Base-by-base conservation (phyloP, 2,329 filamentous ascomycete species). In the Paraphaeosphaeria sporulosa region DNA sequence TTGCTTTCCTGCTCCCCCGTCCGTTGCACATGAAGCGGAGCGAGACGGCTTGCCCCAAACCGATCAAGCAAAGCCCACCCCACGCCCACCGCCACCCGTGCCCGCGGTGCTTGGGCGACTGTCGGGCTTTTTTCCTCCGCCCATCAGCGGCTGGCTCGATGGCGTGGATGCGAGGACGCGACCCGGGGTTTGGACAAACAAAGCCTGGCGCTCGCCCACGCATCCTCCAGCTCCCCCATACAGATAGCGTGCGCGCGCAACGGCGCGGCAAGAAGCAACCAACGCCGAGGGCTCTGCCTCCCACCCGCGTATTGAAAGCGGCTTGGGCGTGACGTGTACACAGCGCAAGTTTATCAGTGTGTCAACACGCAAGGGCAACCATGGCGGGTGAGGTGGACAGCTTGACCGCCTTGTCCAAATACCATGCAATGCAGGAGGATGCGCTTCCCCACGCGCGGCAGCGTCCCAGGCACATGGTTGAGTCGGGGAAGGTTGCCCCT, bases 1-100 rank as follows among this genome's bases (percentile, higher is more conserved):
- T 72, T 74, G 68, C 68, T 65, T 70, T 62, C 58, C 63, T 63
- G 59, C 62, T 62, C 58, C 59, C 62, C 62, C 62, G 61, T 69
- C 65, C 65, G 68, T 66, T 66, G 72, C 66, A 66, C 63, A 66
- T 67, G 59, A 64, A 66, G 65, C 64, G 63, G 62, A 69, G 61
- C 60, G 59, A 65, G 50, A 53, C 57, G 58, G 53, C 58, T 56
- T 55, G 47, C 52, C 64, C 58, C 50, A 60, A 59, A 40, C 53
- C 43, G 30, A 47, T 50, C 42, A 56, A 62, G 71, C 71, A 72
- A 60, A 68, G 69, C 54, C 59, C 73, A 73, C 68, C 68, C 69
- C 71, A 75, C 69, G 73, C 69, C 70, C 64, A 61, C 59, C 7
- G 2, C 36, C 65, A 61, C 67, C 57, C 52, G 42, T 47, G 36